Conservation (phyloP, 2,329 filamentous ascomycete species). For the Diaporthe vexans region DNA sequence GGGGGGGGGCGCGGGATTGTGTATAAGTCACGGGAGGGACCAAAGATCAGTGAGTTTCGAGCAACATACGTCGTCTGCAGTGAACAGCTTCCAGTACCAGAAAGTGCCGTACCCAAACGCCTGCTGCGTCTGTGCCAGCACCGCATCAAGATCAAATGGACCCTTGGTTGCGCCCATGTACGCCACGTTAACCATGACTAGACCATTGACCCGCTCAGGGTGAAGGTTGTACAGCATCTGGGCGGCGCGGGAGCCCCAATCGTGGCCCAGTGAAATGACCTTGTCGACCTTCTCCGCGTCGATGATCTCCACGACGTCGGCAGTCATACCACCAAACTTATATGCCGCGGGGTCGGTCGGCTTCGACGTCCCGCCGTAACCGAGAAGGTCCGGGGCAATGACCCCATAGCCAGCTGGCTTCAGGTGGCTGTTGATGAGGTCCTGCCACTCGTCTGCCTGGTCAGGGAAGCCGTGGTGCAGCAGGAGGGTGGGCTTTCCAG, state of each 20-base stretch:
- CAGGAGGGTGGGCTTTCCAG: slow-evolving; percentile 51
- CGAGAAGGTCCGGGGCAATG: slow-evolving; percentile 54
- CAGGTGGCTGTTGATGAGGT: slow-evolving; percentile 56
- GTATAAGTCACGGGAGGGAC: too few relatives aligned
- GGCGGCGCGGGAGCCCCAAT: slow-evolving; percentile 60
- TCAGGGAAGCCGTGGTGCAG: slow-evolving; percentile 66
- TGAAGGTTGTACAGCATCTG: slow-evolving; percentile 58
- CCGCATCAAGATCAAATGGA: slow-evolving; percentile 53
- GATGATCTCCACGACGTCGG: slow-evolving; percentile 57
- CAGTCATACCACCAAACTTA: slow-evolving; percentile 48
- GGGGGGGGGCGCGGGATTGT: too few relatives aligned
- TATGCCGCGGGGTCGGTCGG: slow-evolving; percentile 38
- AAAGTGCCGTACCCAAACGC: slow-evolving; percentile 54
- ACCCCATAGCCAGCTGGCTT: slow-evolving; percentile 53
- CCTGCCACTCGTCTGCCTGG: slow-evolving; percentile 58
- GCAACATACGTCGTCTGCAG: slow-evolving; percentile 50
- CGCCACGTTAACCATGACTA: slow-evolving; percentile 58
- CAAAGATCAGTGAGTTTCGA: too few relatives aligned
- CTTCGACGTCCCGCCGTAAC: slow-evolving; percentile 47
- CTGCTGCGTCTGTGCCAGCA: slow-evolving; percentile 51
- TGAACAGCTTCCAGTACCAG: slow-evolving; percentile 63
- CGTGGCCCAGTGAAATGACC: slow-evolving; percentile 61
- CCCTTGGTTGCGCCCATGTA: slow-evolving; percentile 53
- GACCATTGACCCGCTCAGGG: slow-evolving; percentile 55
- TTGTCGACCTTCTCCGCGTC: slow-evolving; percentile 52